These are phyloP conservation scores for Plasmodium malariae DNA, from an alignment of 169 alveolate genomes.

Conservation along the genomic window DNA sequence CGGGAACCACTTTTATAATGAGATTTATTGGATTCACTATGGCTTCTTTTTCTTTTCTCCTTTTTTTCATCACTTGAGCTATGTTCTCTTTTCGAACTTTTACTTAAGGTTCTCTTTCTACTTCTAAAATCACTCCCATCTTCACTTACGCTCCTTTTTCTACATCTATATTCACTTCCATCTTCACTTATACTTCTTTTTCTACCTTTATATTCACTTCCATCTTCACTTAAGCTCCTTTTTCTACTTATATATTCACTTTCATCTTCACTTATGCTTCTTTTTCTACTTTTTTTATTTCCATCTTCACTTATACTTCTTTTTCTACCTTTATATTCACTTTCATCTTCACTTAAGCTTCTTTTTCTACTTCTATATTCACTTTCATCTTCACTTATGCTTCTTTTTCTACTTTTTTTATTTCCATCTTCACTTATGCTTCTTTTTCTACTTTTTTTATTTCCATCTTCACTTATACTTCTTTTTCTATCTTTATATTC, in stretches of 20 bases:
- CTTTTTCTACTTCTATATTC: no score
- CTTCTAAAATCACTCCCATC: constrained; percentile 9
- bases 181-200: constrained; percentile 55
- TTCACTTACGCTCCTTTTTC: constrained; percentile 9
- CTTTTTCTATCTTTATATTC: no score
- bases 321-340: constrained; percentile 26
- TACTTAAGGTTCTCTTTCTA: constrained; percentile 4
- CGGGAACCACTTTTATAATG: constrained; percentile 5
- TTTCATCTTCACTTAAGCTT: constrained; percentile 16
- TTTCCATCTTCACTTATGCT: constrained; percentile 1
- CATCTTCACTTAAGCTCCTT: constrained; percentile 43
- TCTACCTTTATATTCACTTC: constrained; percentile 21
- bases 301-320: constrained; percentile 14
- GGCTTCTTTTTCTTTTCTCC: constrained; percentile 19
- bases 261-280: constrained; percentile 7
- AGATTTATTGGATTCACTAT: constrained; percentile 3
- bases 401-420: constrained; percentile 39
- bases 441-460: constrained; percentile 3
- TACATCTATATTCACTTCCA: no score
- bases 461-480: constrained; percentile 16
- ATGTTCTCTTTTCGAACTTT: constrained; percentile 41
- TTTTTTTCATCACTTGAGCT: constrained; percentile 42
- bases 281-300: neutral
- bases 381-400: constrained; percentile 7
- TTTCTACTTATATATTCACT: constrained; percentile 39